Evolutionary conservation across 495 filamentous ascomycete species (phyloP).

Genomic region (Recurvomyces mirabilis): DNA sequence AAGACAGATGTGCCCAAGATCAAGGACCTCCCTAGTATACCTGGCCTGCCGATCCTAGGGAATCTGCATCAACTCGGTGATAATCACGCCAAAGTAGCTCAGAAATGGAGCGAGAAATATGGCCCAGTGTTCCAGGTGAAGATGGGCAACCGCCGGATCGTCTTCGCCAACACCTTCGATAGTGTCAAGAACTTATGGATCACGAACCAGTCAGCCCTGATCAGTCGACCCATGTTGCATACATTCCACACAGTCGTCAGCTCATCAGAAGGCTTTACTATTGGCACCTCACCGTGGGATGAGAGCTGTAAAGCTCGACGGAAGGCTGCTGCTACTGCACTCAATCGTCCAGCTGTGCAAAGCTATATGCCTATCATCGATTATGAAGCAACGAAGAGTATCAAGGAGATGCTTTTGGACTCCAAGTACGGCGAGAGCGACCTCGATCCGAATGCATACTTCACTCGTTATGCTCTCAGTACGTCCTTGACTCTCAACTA

Average conservation of each 20-base stretch:
- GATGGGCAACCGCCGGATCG: slow-evolving; percentile 54
- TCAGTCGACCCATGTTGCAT: slow-evolving; percentile 57
- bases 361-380: slow-evolving; percentile 63
- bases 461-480: slow-evolving; percentile 57
- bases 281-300: slow-evolving; percentile 66
- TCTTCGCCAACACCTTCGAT: slow-evolving; percentile 61
- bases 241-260: slow-evolving; percentile 65
- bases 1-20: slow-evolving; percentile 51
- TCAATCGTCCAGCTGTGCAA: slow-evolving; percentile 55
- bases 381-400: slow-evolving; percentile 51
- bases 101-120: slow-evolving; percentile 47
- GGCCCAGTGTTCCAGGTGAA: slow-evolving; percentile 58
- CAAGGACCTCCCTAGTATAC: slow-evolving; percentile 51
- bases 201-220: slow-evolving; percentile 58
- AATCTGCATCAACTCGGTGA: slow-evolving; percentile 50
- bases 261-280: slow-evolving; percentile 57
- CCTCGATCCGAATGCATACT: slow-evolving; percentile 51
- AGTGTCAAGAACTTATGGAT: slow-evolving; percentile 60
- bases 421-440: slow-evolving; percentile 42
- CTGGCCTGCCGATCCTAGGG: slow-evolving; percentile 52
- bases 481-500: slow-evolving; percentile 58
- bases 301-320: slow-evolving; percentile 59
- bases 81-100: slow-evolving; percentile 43
- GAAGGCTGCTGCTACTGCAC: slow-evolving; percentile 58
- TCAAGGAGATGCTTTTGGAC: slow-evolving; percentile 52